These are phyloP conservation scores for Suillus subluteus DNA, from an alignment of 768 basidiomycete species.

Conservation along the genomic window DNA sequence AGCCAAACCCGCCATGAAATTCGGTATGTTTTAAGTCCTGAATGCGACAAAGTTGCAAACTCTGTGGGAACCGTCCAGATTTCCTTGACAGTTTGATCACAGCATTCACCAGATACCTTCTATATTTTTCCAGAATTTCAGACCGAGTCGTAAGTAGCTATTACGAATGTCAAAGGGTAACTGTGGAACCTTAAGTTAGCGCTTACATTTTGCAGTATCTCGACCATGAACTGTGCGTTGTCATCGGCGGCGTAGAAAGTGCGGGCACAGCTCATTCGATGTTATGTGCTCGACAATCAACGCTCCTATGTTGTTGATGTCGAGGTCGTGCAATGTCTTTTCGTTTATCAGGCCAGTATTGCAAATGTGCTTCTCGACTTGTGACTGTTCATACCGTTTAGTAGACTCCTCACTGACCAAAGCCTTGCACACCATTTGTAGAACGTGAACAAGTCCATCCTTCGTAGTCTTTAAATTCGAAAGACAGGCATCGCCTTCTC, in stretches of 20 bases:
- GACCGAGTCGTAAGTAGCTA: conserved; percentile 27
- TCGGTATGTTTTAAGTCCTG: conserved; percentile 16
- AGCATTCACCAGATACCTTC: conserved; percentile 20
- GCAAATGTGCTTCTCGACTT: conserved; percentile 23
- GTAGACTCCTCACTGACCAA: neutral
- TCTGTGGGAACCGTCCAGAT: conserved; percentile 23
- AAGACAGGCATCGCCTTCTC: conserved; percentile 17
- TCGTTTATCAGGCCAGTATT: conserved; percentile 27
- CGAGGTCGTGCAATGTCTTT: conserved; percentile 18
- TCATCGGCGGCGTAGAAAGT: conserved; percentile 4
- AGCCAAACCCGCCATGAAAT: conserved; percentile 26
- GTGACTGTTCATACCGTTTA: conserved; percentile 17
- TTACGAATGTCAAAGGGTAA: conserved; percentile 11
- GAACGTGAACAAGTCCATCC: conserved; percentile 17
- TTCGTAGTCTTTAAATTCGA: conserved; percentile 19
- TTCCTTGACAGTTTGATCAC: conserved; percentile 25
- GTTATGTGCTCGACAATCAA: conserved; percentile 13
- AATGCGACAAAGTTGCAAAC: conserved; percentile 15
- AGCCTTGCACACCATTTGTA: conserved; percentile 19
- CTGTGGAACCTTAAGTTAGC: neutral
- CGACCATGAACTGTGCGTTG: conserved; percentile 19
- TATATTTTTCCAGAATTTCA: conserved; percentile 22
- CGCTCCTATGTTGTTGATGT: conserved; percentile 25
- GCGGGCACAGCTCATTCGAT: neutral
- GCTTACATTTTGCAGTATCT: conserved; percentile 31